Percentiles rank a stretch among this genome's conserved stretches.
Evolutionary conservation across 208 protist genomes (phyloP).

Genomic region (Acanthamoeba lenticulata): DNA sequence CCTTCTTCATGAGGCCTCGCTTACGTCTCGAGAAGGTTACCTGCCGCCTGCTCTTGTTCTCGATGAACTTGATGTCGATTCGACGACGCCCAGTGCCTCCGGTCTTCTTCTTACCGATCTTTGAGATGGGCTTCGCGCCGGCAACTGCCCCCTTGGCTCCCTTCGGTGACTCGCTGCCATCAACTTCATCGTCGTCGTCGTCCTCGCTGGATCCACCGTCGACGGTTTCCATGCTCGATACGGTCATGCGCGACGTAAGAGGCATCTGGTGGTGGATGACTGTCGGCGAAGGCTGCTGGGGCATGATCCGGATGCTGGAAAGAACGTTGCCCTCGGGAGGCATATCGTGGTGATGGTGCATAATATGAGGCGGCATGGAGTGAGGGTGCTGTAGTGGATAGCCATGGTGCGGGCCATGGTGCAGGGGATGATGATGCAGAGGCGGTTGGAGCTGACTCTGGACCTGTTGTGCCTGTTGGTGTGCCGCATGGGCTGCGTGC

Average conservation of each 20-base stretch:
- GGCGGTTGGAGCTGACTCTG: not conserved
- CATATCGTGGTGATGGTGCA: constrained; percentile 15
- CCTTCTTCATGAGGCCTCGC: constrained; percentile 91
- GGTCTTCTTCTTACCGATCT: constrained; percentile 71
- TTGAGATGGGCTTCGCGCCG: not conserved
- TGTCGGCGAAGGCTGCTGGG: not conserved
- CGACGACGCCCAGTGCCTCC: constrained; percentile 82
- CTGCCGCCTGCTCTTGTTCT: constrained; percentile 88
- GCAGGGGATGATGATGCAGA: not conserved
- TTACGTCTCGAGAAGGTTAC: constrained; percentile 92
- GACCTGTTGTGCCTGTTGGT: not conserved
- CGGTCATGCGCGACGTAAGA: not conserved
- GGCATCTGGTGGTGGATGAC: constrained; percentile 32
- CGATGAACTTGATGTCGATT: constrained; percentile 91
- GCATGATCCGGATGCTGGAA: constrained; percentile 3
- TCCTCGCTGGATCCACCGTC: not conserved
- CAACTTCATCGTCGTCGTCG: not conserved
- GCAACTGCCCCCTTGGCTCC: not conserved
- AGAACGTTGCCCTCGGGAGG: not conserved
- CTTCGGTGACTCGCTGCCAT: not conserved
- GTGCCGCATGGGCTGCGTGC: not conserved
- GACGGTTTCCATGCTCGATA: not conserved
- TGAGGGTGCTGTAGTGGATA: not conserved
- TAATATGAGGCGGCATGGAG: not conserved
- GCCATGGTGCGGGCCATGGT: not conserved